Evolutionary conservation across 2,329 filamentous ascomycete species (phyloP).

Genomic region (Hymenoscyphus fructigenus): DNA sequence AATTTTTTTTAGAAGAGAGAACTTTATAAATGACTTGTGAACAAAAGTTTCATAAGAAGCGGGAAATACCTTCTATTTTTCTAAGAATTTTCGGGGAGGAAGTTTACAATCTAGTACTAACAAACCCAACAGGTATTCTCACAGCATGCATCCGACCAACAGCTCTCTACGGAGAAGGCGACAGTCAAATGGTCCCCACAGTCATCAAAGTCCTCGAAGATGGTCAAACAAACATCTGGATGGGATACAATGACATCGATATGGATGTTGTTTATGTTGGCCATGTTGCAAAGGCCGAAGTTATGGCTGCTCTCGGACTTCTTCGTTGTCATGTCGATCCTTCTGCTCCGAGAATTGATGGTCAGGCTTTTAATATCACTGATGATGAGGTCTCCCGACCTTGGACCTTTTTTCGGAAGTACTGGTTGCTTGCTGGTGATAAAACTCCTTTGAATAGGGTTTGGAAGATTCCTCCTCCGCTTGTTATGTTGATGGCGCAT

Average conservation of each 20-base stretch:
- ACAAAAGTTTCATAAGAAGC: background rate
- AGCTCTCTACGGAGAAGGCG: constrained; percentile 52
- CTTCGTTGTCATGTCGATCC: constrained; percentile 20
- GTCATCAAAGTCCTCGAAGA: constrained; percentile 42
- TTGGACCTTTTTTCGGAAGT: constrained; percentile 27
- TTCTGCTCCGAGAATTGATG: constrained; percentile 20
- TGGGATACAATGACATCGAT: constrained; percentile 52
- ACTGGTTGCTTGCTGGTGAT: constrained; percentile 25
- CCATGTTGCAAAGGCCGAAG: constrained; percentile 37
- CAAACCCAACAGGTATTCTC: constrained; percentile 41
- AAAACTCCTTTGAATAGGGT: constrained; percentile 21
- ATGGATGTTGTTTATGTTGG: constrained; percentile 40
- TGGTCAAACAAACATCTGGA: constrained; percentile 50
- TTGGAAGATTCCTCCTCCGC: constrained; percentile 23
- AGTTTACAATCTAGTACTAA: background rate
- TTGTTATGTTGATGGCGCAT: constrained; percentile 26
- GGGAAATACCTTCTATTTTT: background rate
- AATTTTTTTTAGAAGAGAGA: background rate
- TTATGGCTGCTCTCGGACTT: constrained; percentile 45
- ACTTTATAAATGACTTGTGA: background rate
- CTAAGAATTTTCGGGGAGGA: background rate
- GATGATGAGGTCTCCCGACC: constrained; percentile 25
- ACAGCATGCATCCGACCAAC: constrained; percentile 51
- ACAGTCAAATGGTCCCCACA: constrained; percentile 39
- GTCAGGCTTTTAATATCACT: constrained; percentile 29